Percentiles rank a stretch among this genome's conserved stretches.
Evolutionary conservation across 768 basidiomycete genomes (phyloP).

Genomic region (Tylopilus subfusipes): DNA sequence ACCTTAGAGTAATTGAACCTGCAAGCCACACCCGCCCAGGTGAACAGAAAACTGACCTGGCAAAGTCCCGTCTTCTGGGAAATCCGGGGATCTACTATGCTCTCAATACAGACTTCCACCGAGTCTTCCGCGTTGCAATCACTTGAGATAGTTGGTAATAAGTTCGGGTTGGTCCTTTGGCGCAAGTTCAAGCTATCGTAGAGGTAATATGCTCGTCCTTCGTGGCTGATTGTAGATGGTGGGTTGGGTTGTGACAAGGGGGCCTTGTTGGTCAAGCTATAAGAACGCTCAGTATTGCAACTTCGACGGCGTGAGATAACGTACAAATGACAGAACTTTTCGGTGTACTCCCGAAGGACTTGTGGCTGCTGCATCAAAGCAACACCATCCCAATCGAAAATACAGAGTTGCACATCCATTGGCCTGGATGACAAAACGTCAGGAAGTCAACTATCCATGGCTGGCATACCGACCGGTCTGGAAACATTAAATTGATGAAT

Average conservation of each 20-base stretch:
- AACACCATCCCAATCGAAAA: slow-evolving; percentile 34
- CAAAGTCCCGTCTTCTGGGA: slow-evolving; percentile 49
- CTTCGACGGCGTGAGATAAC: slow-evolving; percentile 17
- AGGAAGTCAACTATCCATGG: background rate
- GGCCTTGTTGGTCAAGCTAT: slow-evolving; percentile 33
- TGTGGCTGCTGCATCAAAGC: slow-evolving; percentile 35
- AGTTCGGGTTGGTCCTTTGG: slow-evolving; percentile 35
- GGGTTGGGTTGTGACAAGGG: slow-evolving; percentile 41
- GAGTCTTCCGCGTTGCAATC: background rate
- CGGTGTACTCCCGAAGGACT: slow-evolving; percentile 40
- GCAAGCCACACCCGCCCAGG: background rate
- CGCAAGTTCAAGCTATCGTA: slow-evolving; percentile 46
- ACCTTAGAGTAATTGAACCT: slow-evolving; percentile 37
- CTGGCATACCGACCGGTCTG: slow-evolving; percentile 44
- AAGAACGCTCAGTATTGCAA: slow-evolving; percentile 4
- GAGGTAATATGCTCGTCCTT: slow-evolving; percentile 44
- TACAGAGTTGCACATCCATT: slow-evolving; percentile 54
- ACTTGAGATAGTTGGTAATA: slow-evolving; percentile 1
- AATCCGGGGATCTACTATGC: slow-evolving; percentile 50
- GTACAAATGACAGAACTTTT: slow-evolving; percentile 42
- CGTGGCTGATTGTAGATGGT: slow-evolving; percentile 40
- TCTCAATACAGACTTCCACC: slow-evolving; percentile 40
- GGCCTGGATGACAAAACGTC: slow-evolving; percentile 35
- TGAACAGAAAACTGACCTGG: slow-evolving; percentile 41
- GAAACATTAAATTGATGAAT: slow-evolving; percentile 50